These are phyloP conservation scores for Polyporus arcularius DNA, from an alignment of 768 basidiomycete genomes.

Conservation along the genomic window DNA sequence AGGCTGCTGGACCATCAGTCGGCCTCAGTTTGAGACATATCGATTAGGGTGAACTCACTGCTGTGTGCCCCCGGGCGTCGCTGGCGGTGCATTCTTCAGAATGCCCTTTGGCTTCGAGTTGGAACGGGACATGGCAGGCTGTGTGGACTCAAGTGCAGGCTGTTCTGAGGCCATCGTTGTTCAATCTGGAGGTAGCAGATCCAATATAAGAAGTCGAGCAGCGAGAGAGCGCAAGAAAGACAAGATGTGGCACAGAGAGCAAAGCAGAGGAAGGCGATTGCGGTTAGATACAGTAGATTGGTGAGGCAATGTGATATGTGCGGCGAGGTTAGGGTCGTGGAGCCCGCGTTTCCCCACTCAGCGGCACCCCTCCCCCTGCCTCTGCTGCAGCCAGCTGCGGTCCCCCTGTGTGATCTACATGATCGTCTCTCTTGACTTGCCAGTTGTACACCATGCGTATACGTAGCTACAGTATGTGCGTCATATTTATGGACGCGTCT, in stretches of 20 bases:
- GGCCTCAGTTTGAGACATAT: background rate
- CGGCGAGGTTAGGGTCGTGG: constrained; percentile 4
- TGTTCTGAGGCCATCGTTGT: constrained; percentile 19
- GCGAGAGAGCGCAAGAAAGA: background rate
- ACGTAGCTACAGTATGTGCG: too few relatives aligned
- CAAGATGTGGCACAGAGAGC: background rate
- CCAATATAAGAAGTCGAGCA: background rate
- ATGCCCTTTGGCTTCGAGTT: constrained; percentile 80
- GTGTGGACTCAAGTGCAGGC: constrained; percentile 28
- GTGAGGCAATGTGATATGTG: background rate
- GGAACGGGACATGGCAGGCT: constrained; percentile 56
- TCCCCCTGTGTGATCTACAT: too few relatives aligned
- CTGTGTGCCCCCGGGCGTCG: constrained; percentile 32
- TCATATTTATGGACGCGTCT: too few relatives aligned
- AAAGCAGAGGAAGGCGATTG: background rate
- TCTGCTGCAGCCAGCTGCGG: background rate
- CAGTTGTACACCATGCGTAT: too few relatives aligned
- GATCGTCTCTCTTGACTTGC: too few relatives aligned
- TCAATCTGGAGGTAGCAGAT: background rate
- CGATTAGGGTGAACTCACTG: background rate
- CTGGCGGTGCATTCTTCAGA: constrained; percentile 75
- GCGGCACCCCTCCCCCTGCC: too few relatives aligned
- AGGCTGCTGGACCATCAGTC: constrained; percentile 48
- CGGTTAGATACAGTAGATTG: background rate
- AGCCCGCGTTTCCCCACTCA: background rate